Evolutionary conservation across 176 grass and related monocot species (phyloP).

Genomic region (Oryza glaberrima): DNA sequence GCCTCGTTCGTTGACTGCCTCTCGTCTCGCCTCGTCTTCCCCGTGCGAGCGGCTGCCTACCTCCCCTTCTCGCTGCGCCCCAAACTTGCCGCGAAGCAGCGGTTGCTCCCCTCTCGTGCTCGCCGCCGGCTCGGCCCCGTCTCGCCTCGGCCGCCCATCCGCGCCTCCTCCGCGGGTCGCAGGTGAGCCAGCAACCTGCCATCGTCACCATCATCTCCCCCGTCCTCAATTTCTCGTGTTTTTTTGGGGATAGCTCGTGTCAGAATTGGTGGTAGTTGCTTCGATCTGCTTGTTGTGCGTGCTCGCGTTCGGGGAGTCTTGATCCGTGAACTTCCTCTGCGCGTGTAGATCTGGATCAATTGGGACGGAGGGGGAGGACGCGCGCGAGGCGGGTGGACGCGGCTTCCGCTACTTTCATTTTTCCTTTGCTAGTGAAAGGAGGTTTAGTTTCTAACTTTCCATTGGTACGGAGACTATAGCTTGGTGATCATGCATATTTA

Average conservation of each 20-base stretch:
- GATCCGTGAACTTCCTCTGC: not conserved
- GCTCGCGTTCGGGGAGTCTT: not conserved
- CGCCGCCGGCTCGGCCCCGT: not conserved
- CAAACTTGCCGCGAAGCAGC: not conserved
- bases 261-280: not conserved
- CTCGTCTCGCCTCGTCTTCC: not conserved
- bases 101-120: not conserved
- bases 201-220: not conserved
- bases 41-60: not conserved
- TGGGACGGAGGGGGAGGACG: not conserved
- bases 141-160: not conserved
- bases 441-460: no score
- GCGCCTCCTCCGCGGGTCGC: not conserved
- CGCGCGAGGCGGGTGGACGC: not conserved
- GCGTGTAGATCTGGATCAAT: slow-evolving; percentile 33
- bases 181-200: slow-evolving; percentile 18
- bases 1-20: slow-evolving; percentile 38
- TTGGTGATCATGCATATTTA: not conserved
- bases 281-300: slow-evolving; percentile 5
- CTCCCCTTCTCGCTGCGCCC: not conserved
- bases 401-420: not conserved
- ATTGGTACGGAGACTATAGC: not conserved
- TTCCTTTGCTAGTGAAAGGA: not conserved
- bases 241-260: not conserved
- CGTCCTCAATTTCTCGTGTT: not conserved